Percentiles rank a stretch among this genome's conserved stretches.
Evolutionary conservation across 345 rosid species (phyloP).

Genomic region (thale cress (Arabidopsis thaliana)): DNA sequence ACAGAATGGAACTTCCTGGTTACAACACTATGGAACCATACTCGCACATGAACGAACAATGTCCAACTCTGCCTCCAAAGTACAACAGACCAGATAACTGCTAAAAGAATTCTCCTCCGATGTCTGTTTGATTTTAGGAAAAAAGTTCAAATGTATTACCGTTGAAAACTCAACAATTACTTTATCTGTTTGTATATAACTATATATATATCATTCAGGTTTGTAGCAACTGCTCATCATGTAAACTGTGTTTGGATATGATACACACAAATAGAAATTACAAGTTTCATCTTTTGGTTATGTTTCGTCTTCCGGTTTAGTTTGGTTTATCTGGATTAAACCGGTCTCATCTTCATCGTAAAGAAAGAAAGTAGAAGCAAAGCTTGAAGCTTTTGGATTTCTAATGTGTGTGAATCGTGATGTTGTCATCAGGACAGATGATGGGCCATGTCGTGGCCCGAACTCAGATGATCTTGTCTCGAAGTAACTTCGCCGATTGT

Average conservation of each 20-base stretch:
- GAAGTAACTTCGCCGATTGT: conserved; percentile 19
- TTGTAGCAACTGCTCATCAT: conserved; percentile 16
- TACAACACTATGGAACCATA: conserved; percentile 84
- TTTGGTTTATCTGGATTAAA: conserved; percentile 7
- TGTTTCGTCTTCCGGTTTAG: not conserved
- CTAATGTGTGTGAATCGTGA: not conserved
- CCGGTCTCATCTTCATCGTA: conserved; percentile 9
- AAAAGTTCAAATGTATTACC: not conserved
- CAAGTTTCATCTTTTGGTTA: not conserved
- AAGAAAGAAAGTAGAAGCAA: not conserved
- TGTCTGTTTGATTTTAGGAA: conserved; percentile 27
- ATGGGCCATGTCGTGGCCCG: conserved; percentile 48
- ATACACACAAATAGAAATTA: not conserved
- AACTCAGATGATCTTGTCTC: conserved; percentile 31
- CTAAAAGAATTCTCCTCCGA: conserved; percentile 38
- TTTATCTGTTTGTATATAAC: conserved; percentile 3
- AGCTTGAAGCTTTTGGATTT: conserved; percentile 17
- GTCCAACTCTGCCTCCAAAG: conserved; percentile 88
- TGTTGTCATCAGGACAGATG: conserved; percentile 34
- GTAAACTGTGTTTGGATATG: conserved; percentile 19
- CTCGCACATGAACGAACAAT: conserved; percentile 84
- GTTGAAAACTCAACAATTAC: conserved; percentile 2
- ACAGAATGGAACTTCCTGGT: conserved; percentile 91
- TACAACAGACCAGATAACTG: conserved; percentile 70
- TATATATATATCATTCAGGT: conserved; percentile 25